Conservation (phyloP, 23 red algal species). For the Gracilaria domingensis region DNA sequence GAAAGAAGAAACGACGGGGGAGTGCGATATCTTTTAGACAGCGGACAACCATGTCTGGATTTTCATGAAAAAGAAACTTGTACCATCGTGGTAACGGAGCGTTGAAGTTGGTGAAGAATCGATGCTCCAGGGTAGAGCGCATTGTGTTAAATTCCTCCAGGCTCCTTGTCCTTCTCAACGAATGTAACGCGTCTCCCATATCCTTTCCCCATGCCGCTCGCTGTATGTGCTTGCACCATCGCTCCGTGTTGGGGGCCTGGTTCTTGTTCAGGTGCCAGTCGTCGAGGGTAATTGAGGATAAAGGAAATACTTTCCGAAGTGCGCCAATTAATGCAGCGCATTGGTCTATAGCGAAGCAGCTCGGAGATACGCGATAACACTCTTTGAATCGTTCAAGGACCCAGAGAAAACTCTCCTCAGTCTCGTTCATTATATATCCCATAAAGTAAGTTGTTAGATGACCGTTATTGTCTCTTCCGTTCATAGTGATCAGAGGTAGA, state of each 20-base stretch:
- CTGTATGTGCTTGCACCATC: not conserved
- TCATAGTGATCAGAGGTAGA: not conserved
- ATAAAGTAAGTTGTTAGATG: not conserved
- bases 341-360: not conserved
- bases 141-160: not conserved
- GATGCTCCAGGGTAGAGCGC: not conserved
- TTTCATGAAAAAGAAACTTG: conserved; percentile 8
- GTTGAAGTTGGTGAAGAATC: not conserved
- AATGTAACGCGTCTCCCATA: not conserved
- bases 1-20: not conserved
- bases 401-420: not conserved
- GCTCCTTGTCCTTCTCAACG: not conserved
- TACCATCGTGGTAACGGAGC: not conserved
- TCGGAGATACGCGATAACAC: not conserved
- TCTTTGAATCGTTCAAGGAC: not conserved
- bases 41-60: not conserved
- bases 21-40: not conserved
- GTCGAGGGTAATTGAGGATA: not conserved
- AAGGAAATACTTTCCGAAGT: not conserved
- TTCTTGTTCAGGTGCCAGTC: not conserved
- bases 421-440: not conserved
- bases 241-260: not conserved
- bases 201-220: not conserved
- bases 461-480: conserved; percentile 1
- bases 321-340: not conserved